These are phyloP conservation scores for Plenodomus tracheiphilus DNA, from an alignment of 2,329 filamentous ascomycete species.

Conservation along the genomic window DNA sequence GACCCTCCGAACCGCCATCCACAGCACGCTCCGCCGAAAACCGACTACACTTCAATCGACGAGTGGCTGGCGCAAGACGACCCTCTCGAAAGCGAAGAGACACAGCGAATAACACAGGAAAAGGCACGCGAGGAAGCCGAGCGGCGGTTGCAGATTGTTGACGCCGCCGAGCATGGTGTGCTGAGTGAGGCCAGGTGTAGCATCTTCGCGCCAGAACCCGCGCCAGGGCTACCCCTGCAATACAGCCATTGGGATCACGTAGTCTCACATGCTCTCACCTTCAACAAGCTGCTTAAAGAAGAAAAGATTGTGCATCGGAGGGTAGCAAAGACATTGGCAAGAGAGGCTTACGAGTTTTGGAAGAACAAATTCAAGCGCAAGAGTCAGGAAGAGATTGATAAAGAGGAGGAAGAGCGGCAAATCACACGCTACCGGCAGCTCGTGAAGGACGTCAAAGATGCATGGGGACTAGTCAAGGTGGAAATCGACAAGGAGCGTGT, in stretches of 20 bases:
- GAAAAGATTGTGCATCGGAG: slow-evolving; percentile 78
- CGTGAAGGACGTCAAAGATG: slow-evolving; percentile 63
- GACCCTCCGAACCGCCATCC: slow-evolving; percentile 56
- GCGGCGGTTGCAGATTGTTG: slow-evolving; percentile 69
- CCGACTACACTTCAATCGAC: slow-evolving; percentile 58
- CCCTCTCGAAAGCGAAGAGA: slow-evolving; percentile 49
- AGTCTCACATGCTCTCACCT: slow-evolving; percentile 75
- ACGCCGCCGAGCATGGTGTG: slow-evolving; percentile 75
- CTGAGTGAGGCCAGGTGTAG: slow-evolving; percentile 72
- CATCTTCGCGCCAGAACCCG: slow-evolving; percentile 71
- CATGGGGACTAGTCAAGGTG: slow-evolving; percentile 61
- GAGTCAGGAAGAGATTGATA: slow-evolving; percentile 73
- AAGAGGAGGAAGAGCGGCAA: slow-evolving; percentile 72
- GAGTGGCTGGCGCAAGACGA: slow-evolving; percentile 66
- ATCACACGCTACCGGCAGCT: slow-evolving; percentile 72
- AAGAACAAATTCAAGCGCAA: slow-evolving; percentile 61
- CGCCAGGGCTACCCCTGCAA: slow-evolving; percentile 74
- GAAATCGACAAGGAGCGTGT: slow-evolving; percentile 62
- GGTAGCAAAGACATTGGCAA: slow-evolving; percentile 78
- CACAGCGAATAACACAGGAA: slow-evolving; percentile 37
- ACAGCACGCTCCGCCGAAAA: slow-evolving; percentile 51
- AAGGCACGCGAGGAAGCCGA: slow-evolving; percentile 63
- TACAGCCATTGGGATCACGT: slow-evolving; percentile 90
- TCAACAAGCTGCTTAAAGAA: slow-evolving; percentile 75
- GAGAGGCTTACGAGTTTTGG: slow-evolving; percentile 78